A percentile compares a stretch with the other conserved stretches of the same genome.
Conservation (phyloP, 2,329 filamentous ascomycete genomes). For the Colletotrichum plurivorum region DNA sequence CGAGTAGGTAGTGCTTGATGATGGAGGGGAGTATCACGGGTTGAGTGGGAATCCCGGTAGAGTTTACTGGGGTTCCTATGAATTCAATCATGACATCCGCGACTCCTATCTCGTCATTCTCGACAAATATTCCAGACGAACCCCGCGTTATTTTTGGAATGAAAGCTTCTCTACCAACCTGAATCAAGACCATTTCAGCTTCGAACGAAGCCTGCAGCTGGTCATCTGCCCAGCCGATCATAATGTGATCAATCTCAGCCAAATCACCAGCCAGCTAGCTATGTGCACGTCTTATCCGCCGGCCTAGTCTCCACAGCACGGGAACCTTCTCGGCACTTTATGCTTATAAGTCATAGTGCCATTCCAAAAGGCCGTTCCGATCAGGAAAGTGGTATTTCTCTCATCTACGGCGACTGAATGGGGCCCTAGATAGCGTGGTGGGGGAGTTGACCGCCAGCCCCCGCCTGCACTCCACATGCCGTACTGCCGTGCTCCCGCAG, state of each 20-base stretch:
- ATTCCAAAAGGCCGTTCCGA: conserved; percentile 8
- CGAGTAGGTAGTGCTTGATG: too few relatives aligned
- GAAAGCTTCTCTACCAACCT: too few relatives aligned
- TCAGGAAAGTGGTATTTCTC: conserved; percentile 35
- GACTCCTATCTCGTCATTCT: too few relatives aligned
- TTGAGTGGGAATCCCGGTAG: too few relatives aligned
- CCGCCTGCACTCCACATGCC: conserved; percentile 14
- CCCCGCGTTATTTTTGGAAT: too few relatives aligned
- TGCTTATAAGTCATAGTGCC: conserved; percentile 17
- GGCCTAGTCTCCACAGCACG: not conserved
- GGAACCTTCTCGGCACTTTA: conserved; percentile 17
- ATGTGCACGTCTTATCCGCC: conserved; percentile 4
- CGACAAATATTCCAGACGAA: too few relatives aligned
- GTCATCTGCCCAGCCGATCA: too few relatives aligned
- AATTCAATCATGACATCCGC: too few relatives aligned
- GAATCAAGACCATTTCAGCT: too few relatives aligned
- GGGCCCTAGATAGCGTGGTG: conserved; percentile 1
- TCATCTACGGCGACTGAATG: conserved; percentile 2
- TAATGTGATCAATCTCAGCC: not conserved
- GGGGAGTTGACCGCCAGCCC: conserved; percentile 10
- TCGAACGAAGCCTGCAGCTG: too few relatives aligned
- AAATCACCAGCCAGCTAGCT: conserved; percentile 13
- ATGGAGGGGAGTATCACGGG: too few relatives aligned
- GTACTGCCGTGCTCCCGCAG: conserved; percentile 22
- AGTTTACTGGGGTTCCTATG: too few relatives aligned